These are phyloP conservation scores for Fusarium sp. DNA, from an alignment of 2,329 filamentous ascomycete genomes.

Conservation along the genomic window DNA sequence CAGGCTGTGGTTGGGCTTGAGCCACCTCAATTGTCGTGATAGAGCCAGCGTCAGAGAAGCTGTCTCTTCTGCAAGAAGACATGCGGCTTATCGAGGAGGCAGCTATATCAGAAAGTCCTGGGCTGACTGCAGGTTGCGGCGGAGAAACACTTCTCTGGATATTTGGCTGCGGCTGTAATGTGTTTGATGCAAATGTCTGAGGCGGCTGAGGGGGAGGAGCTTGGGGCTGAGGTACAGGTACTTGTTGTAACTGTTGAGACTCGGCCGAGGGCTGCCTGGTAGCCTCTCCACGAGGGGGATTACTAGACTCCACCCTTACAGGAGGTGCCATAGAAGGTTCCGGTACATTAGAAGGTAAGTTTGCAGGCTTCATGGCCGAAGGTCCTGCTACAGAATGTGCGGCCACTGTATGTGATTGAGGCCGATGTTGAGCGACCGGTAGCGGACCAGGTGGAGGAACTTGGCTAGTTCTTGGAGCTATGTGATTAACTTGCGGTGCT, in stretches of 20 bases:
- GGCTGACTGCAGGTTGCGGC: conserved; percentile 29
- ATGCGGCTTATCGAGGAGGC: conserved; percentile 32
- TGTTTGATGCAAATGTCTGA: neutral
- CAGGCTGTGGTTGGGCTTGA: conserved; percentile 45
- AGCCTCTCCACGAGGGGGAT: conserved; percentile 1
- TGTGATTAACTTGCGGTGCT: neutral
- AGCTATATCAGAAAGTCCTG: conserved; percentile 27
- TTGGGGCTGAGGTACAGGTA: neutral
- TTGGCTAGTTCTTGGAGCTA: neutral
- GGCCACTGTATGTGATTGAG: neutral
- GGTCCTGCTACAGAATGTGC: neutral
- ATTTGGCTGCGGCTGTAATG: neutral
- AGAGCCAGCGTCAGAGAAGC: conserved; percentile 44
- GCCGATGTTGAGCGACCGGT: neutral
- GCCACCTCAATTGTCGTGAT: conserved; percentile 46
- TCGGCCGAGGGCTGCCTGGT: conserved; percentile 2
- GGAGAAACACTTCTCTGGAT: neutral
- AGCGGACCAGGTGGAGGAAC: neutral
- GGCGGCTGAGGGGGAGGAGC: neutral
- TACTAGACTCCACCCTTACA: neutral
- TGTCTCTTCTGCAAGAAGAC: conserved; percentile 37
- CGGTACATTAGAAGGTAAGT: neutral
- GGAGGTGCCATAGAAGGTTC: neutral
- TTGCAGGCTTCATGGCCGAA: neutral
- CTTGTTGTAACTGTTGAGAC: neutral